These are phyloP conservation scores for Dactylis glomerata DNA, from an alignment of 176 grass and related monocot species.

Conservation along the genomic window DNA sequence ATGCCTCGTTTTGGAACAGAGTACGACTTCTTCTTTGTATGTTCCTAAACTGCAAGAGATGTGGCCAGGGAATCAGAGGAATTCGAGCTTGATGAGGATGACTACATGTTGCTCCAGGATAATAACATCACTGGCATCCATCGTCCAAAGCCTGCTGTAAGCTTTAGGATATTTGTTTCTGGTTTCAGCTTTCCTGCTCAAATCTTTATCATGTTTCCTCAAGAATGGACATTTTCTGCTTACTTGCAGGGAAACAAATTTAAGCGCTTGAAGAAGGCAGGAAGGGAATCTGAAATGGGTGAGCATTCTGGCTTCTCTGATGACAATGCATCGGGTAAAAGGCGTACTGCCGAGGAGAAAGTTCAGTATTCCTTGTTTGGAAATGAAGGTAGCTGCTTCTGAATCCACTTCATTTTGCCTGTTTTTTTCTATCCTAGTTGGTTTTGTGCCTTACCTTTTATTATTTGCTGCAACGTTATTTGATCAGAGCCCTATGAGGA, in stretches of 20 bases:
- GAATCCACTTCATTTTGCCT: neutral
- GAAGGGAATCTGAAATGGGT: constrained; percentile 62
- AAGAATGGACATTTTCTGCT: neutral
- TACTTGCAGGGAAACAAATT: constrained; percentile 68
- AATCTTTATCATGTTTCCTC: neutral
- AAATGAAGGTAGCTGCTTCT: constrained; percentile 51
- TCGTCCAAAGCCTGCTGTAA: constrained; percentile 74
- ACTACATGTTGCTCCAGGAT: constrained; percentile 94
- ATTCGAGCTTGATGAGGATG: constrained; percentile 92
- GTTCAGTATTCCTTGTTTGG: constrained; percentile 88
- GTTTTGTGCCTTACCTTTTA: constrained; percentile 4
- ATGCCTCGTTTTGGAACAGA: neutral
- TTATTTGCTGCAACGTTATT: constrained; percentile 21
- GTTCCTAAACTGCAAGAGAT: constrained; percentile 23
- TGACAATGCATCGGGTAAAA: constrained; percentile 63
- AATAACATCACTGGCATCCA: constrained; percentile 86
- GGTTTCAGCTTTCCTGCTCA: neutral
- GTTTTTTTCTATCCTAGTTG: neutral
- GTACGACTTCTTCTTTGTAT: constrained; percentile 19
- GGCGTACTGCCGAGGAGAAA: constrained; percentile 67
- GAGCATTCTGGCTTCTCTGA: constrained; percentile 62
- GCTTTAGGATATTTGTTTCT: constrained; percentile 7
- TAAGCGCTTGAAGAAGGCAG: constrained; percentile 93
- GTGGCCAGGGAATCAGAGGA: constrained; percentile 68
- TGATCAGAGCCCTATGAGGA: constrained; percentile 64